These are phyloP conservation scores for Aphanomyces astaci DNA, from an alignment of 352 stramenopile genomes.

Conservation along the genomic window DNA sequence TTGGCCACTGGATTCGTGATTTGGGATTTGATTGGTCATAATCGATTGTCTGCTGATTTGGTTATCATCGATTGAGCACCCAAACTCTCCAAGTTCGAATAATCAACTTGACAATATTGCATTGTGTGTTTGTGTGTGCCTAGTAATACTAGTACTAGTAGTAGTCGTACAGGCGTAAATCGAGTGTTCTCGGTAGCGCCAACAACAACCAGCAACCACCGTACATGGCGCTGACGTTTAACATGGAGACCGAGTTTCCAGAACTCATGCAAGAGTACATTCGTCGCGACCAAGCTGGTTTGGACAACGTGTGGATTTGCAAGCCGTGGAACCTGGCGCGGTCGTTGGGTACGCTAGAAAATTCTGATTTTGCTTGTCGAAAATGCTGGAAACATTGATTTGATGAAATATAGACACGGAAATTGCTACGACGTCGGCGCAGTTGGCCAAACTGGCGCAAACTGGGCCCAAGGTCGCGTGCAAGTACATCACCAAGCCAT, in stretches of 20 bases:
- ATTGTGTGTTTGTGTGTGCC: too few species aligned
- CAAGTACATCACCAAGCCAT: constrained; percentile 47
- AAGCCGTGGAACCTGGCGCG: constrained; percentile 57
- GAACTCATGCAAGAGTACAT: constrained; percentile 46
- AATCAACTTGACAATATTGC: too few species aligned
- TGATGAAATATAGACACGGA: constrained; percentile 37
- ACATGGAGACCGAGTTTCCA: constrained; percentile 47
- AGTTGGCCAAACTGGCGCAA: constrained; percentile 41
- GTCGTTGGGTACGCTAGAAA: constrained; percentile 27
- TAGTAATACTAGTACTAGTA: too few species aligned
- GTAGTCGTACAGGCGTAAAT: too few species aligned
- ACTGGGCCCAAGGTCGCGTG: constrained; percentile 47
- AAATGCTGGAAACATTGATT: too few species aligned
- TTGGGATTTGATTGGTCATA: too few species aligned
- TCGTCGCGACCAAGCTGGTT: constrained; percentile 28
- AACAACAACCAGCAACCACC: constrained; percentile 34
- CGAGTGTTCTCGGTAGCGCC: constrained; percentile 25
- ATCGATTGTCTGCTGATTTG: too few species aligned
- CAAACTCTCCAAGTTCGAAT: too few species aligned
- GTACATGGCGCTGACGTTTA: constrained; percentile 47
- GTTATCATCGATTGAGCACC: too few species aligned
- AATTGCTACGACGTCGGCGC: constrained; percentile 39
- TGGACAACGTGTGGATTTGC: constrained; percentile 47
- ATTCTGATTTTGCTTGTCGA: neutral
- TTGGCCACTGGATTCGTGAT: too few species aligned